phyloP scores from a whole-genome alignment of 768 basidiomycete species.

The Phylloporus sp. region DNA sequence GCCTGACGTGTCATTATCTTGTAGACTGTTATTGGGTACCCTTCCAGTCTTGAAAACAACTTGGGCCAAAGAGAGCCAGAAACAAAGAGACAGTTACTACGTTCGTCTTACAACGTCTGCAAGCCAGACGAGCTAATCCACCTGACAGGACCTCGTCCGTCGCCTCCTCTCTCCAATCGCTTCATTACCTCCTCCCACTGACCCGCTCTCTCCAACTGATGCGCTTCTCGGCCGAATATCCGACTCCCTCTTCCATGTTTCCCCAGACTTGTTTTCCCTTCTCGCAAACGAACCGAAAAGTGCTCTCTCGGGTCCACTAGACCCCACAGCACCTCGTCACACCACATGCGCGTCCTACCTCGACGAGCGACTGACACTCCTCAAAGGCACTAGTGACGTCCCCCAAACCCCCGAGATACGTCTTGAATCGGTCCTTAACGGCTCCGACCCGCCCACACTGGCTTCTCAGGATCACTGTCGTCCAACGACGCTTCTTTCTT shows the following conservation, averaged over 20 bases:
- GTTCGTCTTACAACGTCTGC: conserved; percentile 38
- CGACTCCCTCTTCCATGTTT: conserved; percentile 54
- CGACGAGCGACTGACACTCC: conserved; percentile 46
- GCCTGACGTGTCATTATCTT: conserved; percentile 6
- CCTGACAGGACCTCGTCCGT: conserved; percentile 58
- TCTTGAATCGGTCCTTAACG: conserved; percentile 30
- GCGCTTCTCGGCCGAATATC: conserved; percentile 44
- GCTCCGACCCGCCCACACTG: conserved; percentile 20
- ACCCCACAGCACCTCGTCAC: conserved; percentile 41
- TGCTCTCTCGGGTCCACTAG: conserved; percentile 38
- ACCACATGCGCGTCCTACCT: conserved; percentile 49
- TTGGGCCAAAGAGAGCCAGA: conserved; percentile 54
- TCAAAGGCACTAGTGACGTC: conserved; percentile 30
- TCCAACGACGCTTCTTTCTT: conserved; percentile 44
- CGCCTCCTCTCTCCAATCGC: conserved; percentile 55
- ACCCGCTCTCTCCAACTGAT: conserved; percentile 41
- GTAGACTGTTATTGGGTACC: conserved; percentile 58
- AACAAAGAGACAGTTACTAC: conserved; percentile 69
- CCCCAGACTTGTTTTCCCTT: conserved; percentile 42
- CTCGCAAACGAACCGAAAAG: conserved; percentile 52
- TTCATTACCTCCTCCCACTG: conserved; percentile 38
- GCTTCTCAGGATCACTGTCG: conserved; percentile 23
- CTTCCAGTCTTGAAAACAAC: conserved; percentile 51
- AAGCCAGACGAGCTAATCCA: conserved; percentile 9
- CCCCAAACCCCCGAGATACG: conserved; percentile 38